Base-by-base conservation (phyloP, 2,329 filamentous ascomycete genomes). In the Paraconiothyrium sp. region DNA sequence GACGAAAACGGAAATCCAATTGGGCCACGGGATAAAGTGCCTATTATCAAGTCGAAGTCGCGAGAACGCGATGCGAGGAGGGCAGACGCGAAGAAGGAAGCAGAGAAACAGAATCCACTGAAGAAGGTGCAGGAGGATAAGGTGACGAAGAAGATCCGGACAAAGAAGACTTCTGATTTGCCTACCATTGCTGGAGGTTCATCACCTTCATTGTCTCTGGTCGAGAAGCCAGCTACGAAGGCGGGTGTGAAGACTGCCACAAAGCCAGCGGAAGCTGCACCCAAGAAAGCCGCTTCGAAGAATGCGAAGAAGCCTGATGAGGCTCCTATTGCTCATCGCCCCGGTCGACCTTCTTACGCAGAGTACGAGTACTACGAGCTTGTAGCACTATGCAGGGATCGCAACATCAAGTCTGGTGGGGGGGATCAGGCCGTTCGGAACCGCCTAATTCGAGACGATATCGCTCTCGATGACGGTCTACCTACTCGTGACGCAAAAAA, bases 391-490 rank as follows among this genome's bases (percentile, higher is more conserved):
- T 71, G 70, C 37, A 60, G 61, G 1, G 14, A 67, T 24, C 68
- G 70, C 8, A 58, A 61, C 2, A 54, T 73, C 4, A 51, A 41
- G 4, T 57, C 67, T 4, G 55, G 55, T 3, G 71, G 71, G 0
- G 54, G 56, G 2, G 49, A 27, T n/a, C 47, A 60, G 11, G 32
- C 37, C 1, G 22, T 72, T 4, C 61, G 69, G 16, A 67, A 62
- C 14, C 62, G 58, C 6, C 39, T 76, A 3, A 65, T 72, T 1
- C 57, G 58, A 22, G 72, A 73, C 34, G 71, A 75, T 46, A 65
- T 47, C 16, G 62, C 66, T 34, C 22, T 69, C 0, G 8, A 16
- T 13, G 13, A 60, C 14, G 64, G 64, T 1, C 22, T 57, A n/a
- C 37, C 58, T 32, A 22, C 24, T 20, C 49, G 68, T 7, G 60